Base-by-base conservation (phyloP, 1,284 basidiomycete species). In the Fomitopsis palustris region DNA sequence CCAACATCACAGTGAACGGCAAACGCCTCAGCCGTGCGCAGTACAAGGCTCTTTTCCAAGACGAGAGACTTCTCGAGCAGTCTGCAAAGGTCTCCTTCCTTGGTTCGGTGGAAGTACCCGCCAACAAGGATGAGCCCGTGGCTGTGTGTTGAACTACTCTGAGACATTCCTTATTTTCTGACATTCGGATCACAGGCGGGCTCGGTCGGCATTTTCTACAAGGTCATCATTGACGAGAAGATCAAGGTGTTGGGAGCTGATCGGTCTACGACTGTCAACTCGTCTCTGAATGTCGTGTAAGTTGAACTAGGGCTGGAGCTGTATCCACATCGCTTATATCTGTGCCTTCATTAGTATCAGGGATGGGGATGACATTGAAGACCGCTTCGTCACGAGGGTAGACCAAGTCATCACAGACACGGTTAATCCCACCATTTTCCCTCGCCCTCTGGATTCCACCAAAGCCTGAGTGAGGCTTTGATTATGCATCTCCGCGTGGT, bases 1-100 rank as follows among this genome's bases (percentile, higher is more conserved):
- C 69, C 27, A 62, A 54, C 4, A 68, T 78, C 56, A 67, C 63
- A 9, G 62, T 79, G 57, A 79, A 78, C 59, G 76, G 72, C 38
- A 62, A 72, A 51, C 19, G 59, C 16, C 49, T 68, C 27, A 60
- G 63, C 27, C 63, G 65, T 53, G 67, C 64, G 19, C 51, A 63
- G 37, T 72, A 70, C 67, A 68, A 70, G 69, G 42, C 60, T 39
- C 57, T 63, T 37, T 49, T 72, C 27, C 61, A 56, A 53, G 61
- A 58, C 25, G 64, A 67, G 61, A 55, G 55, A 19, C 53, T 61
- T 42, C 66, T 67, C 12, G 57, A 62, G 54, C 65, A 68, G 10
- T 27, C 14, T 17, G 47, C 56, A 2, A 8, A 35, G 10, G 56
- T 57, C n/a, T 61, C 60, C 6, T 68, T 65, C 64, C 54, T 61